phyloP scores from a whole-genome alignment of 1,284 basidiomycete species.

The Ganoderma meredithae region DNA sequence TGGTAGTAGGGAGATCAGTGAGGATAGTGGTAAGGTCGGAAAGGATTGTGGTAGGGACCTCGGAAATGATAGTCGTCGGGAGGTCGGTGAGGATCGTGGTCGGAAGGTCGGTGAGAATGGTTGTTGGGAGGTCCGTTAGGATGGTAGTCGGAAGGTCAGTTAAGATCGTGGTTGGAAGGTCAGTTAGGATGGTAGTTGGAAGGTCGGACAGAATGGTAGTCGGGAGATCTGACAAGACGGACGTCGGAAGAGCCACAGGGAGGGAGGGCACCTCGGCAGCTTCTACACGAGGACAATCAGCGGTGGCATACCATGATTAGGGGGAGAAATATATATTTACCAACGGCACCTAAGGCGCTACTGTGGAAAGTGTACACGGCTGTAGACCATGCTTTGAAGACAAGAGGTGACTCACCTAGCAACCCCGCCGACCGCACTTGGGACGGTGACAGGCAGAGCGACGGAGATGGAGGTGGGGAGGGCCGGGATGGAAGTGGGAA shows the following conservation, averaged over 20 bases:
- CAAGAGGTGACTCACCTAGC: neutral
- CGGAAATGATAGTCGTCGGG: neutral
- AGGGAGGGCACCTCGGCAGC: neutral
- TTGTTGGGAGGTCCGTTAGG: neutral
- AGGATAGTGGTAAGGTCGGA: constrained; percentile 5
- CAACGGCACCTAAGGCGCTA: constrained; percentile 1
- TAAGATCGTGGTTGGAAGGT: neutral
- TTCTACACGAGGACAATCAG: constrained; percentile 1
- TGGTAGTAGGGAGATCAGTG: neutral
- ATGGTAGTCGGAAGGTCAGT: neutral
- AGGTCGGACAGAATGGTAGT: constrained; percentile 4
- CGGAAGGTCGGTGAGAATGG: neutral
- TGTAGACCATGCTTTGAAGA: neutral
- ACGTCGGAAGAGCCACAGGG: constrained; percentile 13
- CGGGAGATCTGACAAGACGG: constrained; percentile 15
- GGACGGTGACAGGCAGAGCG: constrained; percentile 7
- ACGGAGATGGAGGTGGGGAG: constrained; percentile 6
- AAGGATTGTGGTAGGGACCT: neutral
- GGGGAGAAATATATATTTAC: constrained; percentile 2
- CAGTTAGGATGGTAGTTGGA: neutral
- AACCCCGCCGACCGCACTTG: neutral
- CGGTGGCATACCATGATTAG: neutral
- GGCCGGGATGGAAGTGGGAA: constrained; percentile 9
- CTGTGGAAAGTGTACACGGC: neutral
- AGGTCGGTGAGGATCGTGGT: neutral